A percentile compares a stretch with the other conserved stretches of the same genome.
Conservation (phyloP, 768 basidiomycete species). For the Suillus paluster region DNA sequence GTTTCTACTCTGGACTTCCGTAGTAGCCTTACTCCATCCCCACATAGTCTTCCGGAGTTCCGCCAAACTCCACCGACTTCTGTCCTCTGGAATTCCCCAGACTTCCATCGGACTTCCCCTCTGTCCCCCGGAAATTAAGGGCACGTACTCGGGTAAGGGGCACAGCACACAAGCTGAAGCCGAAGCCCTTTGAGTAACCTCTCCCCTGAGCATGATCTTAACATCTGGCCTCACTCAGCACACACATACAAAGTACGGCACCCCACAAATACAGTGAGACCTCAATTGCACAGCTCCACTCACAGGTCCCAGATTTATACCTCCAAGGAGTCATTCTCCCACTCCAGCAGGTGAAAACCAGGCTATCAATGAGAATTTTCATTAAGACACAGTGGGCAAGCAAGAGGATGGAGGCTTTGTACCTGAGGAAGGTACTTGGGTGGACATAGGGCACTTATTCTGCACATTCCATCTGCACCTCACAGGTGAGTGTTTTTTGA, state of each 20-base stretch:
- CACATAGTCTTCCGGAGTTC: too few relatives aligned
- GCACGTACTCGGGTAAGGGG: too few relatives aligned
- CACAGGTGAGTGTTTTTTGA: not conserved
- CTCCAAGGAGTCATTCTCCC: not conserved
- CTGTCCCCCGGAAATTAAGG: too few relatives aligned
- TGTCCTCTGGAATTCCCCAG: too few relatives aligned
- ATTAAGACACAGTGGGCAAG: not conserved
- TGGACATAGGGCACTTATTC: not conserved
- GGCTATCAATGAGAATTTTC: not conserved
- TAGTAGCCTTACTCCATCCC: too few relatives aligned
- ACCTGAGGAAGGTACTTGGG: conserved; percentile 5
- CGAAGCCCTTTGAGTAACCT: too few relatives aligned
- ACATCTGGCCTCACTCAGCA: conserved; percentile 5
- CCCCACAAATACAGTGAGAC: not conserved
- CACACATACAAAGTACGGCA: not conserved
- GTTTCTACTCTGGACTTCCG: too few relatives aligned
- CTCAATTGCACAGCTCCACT: not conserved
- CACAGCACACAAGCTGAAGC: too few relatives aligned
- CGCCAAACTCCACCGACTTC: too few relatives aligned
- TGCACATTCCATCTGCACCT: not conserved
- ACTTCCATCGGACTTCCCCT: too few relatives aligned
- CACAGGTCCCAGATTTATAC: not conserved
- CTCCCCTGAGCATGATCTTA: too few relatives aligned
- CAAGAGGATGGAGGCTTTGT: too few relatives aligned
- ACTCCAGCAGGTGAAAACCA: not conserved